These are phyloP conservation scores for Penicillium coprophilum DNA, from an alignment of 495 filamentous ascomycete genomes.

Conservation along the genomic window DNA sequence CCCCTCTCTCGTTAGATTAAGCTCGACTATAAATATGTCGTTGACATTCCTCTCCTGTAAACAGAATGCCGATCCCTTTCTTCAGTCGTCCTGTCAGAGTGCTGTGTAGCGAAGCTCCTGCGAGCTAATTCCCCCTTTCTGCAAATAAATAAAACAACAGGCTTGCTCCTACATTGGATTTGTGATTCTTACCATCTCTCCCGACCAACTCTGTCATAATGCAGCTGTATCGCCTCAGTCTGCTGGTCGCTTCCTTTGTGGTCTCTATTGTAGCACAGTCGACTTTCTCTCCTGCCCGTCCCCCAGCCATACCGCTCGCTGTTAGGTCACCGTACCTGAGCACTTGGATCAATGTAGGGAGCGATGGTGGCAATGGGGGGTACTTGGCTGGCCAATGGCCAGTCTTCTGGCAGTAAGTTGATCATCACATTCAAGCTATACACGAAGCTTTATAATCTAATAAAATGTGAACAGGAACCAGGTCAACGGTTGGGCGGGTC, in stretches of 20 bases:
- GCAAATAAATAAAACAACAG: slow-evolving; percentile 19
- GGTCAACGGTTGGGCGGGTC: slow-evolving; percentile 53
- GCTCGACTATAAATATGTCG: slow-evolving; percentile 35
- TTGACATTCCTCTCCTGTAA: slow-evolving; percentile 33
- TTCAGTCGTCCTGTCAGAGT: slow-evolving; percentile 17
- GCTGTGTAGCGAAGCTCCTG: slow-evolving; percentile 5
- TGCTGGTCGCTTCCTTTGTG: slow-evolving; percentile 28
- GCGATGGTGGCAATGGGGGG: slow-evolving; percentile 55
- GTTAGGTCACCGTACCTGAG: slow-evolving; percentile 59
- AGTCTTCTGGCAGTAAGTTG: slow-evolving; percentile 53
- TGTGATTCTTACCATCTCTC: slow-evolving; percentile 22
- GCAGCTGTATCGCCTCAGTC: slow-evolving; percentile 28
- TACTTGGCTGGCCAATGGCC: slow-evolving; percentile 61
- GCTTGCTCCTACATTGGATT: slow-evolving; percentile 26
- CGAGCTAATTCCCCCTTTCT: slow-evolving; percentile 13
- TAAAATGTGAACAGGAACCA: slow-evolving; percentile 37
- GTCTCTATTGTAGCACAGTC: slow-evolving; percentile 38
- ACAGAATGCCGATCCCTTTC: slow-evolving; percentile 31
- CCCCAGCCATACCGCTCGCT: slow-evolving; percentile 56
- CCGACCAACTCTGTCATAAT: slow-evolving; percentile 22
- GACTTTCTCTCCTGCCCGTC: slow-evolving; percentile 54
- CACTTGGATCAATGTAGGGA: slow-evolving; percentile 55
- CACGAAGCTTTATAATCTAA: slow-evolving; percentile 5
- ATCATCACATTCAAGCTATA: neutral
- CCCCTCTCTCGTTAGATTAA: slow-evolving; percentile 22